phyloP scores from a whole-genome alignment of 192 early-diverging fungal species.

The Thamnidium elegans region DNA sequence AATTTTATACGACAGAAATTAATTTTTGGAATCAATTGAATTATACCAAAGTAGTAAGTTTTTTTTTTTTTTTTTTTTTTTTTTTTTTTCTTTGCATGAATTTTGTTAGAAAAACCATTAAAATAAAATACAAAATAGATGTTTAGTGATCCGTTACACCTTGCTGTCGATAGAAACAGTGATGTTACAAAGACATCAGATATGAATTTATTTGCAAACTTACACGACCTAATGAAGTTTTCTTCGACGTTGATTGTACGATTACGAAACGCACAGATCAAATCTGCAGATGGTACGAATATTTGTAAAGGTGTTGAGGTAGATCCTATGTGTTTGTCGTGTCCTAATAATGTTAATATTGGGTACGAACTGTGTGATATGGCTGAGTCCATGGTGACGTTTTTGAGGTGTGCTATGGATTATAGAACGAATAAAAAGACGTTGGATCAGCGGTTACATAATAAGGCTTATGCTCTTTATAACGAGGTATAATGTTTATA shows the following conservation, averaged over 20 bases:
- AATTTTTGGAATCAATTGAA: constrained; percentile 45
- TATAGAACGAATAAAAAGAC: constrained; percentile 25
- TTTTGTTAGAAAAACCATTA: background rate
- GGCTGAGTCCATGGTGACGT: constrained; percentile 4
- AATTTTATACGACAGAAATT: constrained; percentile 35
- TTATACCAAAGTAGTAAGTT: constrained; percentile 32
- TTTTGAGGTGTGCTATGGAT: constrained; percentile 23
- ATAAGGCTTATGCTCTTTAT: constrained; percentile 31
- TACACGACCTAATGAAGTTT: constrained; percentile 16
- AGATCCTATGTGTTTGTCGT: background rate
- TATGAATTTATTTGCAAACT: constrained; percentile 18
- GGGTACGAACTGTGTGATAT: constrained; percentile 16
- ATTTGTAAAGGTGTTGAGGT: background rate
- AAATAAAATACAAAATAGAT: constrained; percentile 20
- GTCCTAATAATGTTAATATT: constrained; percentile 1
- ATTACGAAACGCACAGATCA: background rate
- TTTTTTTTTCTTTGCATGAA: background rate
- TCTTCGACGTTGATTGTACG: constrained; percentile 13
- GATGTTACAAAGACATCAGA: constrained; percentile 8
- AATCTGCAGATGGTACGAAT: background rate
- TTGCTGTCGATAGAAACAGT: constrained; percentile 17
- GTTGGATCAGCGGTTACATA: constrained; percentile 10
- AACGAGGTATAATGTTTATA: constrained; percentile 5
- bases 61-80: background rate
- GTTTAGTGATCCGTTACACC: constrained; percentile 35